Base-by-base conservation (phyloP, 768 basidiomycete species). In the Suillus alpinus region DNA sequence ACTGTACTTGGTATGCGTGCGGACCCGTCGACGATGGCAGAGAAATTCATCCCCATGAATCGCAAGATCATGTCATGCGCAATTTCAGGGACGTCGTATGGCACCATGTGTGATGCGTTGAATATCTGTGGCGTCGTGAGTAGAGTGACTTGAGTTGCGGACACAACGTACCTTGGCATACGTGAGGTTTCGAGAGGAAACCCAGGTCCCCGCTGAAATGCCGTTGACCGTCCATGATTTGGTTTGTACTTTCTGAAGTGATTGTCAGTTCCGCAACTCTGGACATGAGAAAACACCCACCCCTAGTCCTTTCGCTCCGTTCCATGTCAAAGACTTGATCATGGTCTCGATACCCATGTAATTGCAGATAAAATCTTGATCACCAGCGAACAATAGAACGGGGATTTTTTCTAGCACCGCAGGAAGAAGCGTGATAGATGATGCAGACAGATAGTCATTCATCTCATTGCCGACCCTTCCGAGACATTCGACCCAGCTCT, bases 61-160 rank as follows among this genome's bases (percentile, higher is more conserved):
- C 97, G 92, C 43, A 97, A 85, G 66, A 99, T 96, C 97, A 98
- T 98, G 74, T 99, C 97, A 72, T 98, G 94, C 4, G 95, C 81
- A 20, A 89, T 86, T 56, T 92, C 83, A 0, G 95, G 95, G 13
- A 91, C 79, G 73, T 99, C 96, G 73, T 80, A 90, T 13, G 91
- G 88, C 8, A 86, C 96, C 97, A 98, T 99, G 74, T 98, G 97
- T 1, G 95, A 98, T 3, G 94, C 92, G 61, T 94, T 92, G 73
- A 89, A 91, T 29, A 97, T 84, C 92, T 95, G 60, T 29, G 34
- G n/a, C 10, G 46, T 60, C 44, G 56, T 34, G 39, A 55, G 29
- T 53, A 57, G 36, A 36, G 53, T 37, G 37, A 44, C 32, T 56
- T 43, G 32, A 7, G 47, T 2, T 20, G 2, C 1, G 37, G 49